Base-by-base conservation (phyloP, 73 alveolate species). In the Paraurostyla sp. region DNA sequence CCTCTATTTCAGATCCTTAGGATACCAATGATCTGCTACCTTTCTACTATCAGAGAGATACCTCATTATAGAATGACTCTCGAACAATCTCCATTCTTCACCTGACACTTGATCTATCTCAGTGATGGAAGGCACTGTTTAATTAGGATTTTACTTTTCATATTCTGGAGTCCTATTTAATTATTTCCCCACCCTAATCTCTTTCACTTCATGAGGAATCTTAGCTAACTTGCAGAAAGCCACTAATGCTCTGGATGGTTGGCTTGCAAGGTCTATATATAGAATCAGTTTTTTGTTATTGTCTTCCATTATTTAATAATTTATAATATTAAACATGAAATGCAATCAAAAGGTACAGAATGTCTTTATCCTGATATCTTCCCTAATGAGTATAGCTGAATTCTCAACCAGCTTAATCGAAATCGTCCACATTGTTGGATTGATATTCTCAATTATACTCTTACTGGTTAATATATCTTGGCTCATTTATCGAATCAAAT, bases 11-110 rank as follows among this genome's bases (percentile, higher is more conserved):
- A 69, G 59, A 60, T 91, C 94, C 33, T 58, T 50, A 0, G 97
- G 97, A 69, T 93, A 93, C 97, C 97, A 93, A 59, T 93, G 96
- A 42, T 91, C 97, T 50, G 84, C 85, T 0, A 76, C 92, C n/a
- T 65, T 51, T 41, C 91, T 65, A 0, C 94, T 27, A 16, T 33
- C 42, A 15, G 84, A 45, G 42, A 93, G 56, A 51, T 93, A 93
- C 30, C 88, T 65, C 82, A 93, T n/a, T 33, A 93, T 93, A 15
- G 97, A 84, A 65, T 80, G 92, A 54, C 96, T 91, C 71, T 93
- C 97, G 22, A 49, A 49, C 0, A 93, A 81, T 0, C 11, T 32
- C 76, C 62, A 93, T 30, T 16, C n/a, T 23, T 86, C 88, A 15
- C 93, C 93, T 40, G 85, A 50, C 45, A 50, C 30, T 18, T 2